Evolutionary conservation across 768 basidiomycete species (phyloP), one percentile per base, ranked within the genome.

Genomic region (Termitomyces sp.): DNA sequence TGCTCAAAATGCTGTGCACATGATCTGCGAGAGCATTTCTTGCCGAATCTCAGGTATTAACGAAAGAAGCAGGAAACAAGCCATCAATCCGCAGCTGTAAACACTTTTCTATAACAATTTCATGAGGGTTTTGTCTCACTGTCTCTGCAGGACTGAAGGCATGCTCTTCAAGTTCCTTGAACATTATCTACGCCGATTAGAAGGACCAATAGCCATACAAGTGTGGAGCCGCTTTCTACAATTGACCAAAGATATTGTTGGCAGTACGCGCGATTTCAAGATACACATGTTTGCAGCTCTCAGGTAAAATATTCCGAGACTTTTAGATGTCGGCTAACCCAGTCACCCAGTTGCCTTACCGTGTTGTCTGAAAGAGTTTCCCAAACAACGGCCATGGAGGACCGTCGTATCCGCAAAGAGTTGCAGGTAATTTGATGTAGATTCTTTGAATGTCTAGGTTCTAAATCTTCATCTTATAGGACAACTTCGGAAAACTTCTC

Each of bases 351-450:
- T 55, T 93, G 90, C 69, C 70, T 93, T 39, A 82, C 82, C n/a
- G 79, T 87, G 1, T 68, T 96, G 19, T 85, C 89, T 0, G 91
- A 91, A 60, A 93, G 94, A 67, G 73, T 95, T 34, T 83, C 86
- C 1, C 92, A 94, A 65, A 98, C 94, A 0, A 85, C 89, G 5
- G 93, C 93, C 0, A 80, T 96, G 71, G 96, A 98, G 57, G 97
- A 99, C 70, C 80, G 85, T 23, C 80, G 91, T 39, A 73, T 95
- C 54, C 84, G 91, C 25, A 91, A 93, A 66, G 97, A 99, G 55
- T 74, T 98, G 10, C 94, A 96, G 78, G 89, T 86, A 60, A 59
- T 54, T 34, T 9, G 34, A n/a, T 39, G 25, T 27, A 32, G 6
- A 30, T 30, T 27, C 32, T 3, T n/a, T 2, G 23, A 30, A 17